These are phyloP conservation scores for Leucocoprinus sp. DNA, from an alignment of 768 basidiomycete genomes.

Conservation along the genomic window DNA sequence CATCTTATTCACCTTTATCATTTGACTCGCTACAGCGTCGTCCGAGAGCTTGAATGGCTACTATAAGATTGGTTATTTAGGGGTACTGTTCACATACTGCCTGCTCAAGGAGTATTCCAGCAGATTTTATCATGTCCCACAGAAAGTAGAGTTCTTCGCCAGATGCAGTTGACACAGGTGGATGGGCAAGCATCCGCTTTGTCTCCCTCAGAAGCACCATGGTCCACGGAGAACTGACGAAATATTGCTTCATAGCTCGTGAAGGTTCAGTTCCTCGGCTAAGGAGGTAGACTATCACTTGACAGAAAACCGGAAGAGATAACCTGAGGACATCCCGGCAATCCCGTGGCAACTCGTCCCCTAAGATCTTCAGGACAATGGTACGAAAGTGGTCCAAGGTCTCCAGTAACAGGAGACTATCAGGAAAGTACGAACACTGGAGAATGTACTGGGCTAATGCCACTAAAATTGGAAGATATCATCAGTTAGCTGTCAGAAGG, in stretches of 20 bases:
- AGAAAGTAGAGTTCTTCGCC: constrained; percentile 22
- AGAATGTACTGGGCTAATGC: constrained; percentile 18
- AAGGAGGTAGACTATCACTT: constrained; percentile 33
- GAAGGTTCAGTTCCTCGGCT: background rate
- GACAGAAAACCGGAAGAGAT: constrained; percentile 40
- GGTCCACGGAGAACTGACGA: constrained; percentile 42
- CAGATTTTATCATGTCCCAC: constrained; percentile 21
- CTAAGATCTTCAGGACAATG: constrained; percentile 37
- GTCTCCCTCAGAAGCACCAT: constrained; percentile 33
- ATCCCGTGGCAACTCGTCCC: constrained; percentile 34
- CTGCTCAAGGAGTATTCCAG: constrained; percentile 15
- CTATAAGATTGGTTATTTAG: background rate
- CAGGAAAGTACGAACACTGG: constrained; percentile 18
- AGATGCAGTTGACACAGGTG: background rate
- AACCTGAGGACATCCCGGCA: constrained; percentile 45
- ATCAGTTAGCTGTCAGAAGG: background rate
- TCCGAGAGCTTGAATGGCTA: constrained; percentile 1
- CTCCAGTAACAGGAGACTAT: constrained; percentile 36
- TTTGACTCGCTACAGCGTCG: background rate
- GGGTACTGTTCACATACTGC: constrained; percentile 12
- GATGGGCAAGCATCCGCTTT: constrained; percentile 17
- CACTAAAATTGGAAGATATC: constrained; percentile 10
- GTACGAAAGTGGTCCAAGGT: constrained; percentile 49
- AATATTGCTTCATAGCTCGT: constrained; percentile 5
- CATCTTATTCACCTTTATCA: constrained; percentile 1